Percentiles rank a stretch among this genome's conserved stretches.
phyloP scores from a whole-genome alignment of 108 stramenopile species.

The Ochromonas danica region DNA sequence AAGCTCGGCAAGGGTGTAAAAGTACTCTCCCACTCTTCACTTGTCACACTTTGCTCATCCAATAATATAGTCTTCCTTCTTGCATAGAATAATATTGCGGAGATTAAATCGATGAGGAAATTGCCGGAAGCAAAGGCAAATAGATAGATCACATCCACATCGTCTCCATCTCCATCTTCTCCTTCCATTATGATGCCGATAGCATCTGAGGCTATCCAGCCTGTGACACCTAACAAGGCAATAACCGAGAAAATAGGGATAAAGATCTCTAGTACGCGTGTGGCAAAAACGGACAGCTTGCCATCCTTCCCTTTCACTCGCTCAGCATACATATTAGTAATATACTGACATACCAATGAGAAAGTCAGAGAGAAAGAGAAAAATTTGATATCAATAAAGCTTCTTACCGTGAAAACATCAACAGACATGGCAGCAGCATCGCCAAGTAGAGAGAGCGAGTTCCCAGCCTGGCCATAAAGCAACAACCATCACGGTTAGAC shows the following conservation, averaged over 20 bases:
- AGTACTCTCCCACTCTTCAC: neutral
- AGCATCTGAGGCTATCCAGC: neutral
- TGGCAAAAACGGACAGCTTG: neutral
- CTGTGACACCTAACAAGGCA: constrained; percentile 21
- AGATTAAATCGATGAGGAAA: constrained; percentile 7
- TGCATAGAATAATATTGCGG: neutral
- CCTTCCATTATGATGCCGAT: neutral
- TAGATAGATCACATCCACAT: constrained; percentile 23
- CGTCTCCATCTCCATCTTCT: constrained; percentile 7
- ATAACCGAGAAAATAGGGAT: constrained; percentile 20
- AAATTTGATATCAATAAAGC: neutral
- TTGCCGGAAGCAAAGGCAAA: constrained; percentile 19
- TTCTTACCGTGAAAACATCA: constrained; percentile 36
- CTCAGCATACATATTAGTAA: constrained; percentile 36
- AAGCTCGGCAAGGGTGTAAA: neutral
- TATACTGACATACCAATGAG: neutral
- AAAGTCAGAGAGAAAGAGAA: neutral
- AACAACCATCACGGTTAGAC: neutral
- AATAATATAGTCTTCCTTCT: neutral
- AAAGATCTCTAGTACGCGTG: neutral
- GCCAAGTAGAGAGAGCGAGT: constrained; percentile 13
- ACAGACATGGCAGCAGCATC: constrained; percentile 34
- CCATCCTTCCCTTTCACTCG: constrained; percentile 1
- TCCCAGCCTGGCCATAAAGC: neutral
- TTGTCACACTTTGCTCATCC: neutral